phyloP scores from a whole-genome alignment of 2,329 filamentous ascomycete genomes.

The Aspergillus puulaauensis region DNA sequence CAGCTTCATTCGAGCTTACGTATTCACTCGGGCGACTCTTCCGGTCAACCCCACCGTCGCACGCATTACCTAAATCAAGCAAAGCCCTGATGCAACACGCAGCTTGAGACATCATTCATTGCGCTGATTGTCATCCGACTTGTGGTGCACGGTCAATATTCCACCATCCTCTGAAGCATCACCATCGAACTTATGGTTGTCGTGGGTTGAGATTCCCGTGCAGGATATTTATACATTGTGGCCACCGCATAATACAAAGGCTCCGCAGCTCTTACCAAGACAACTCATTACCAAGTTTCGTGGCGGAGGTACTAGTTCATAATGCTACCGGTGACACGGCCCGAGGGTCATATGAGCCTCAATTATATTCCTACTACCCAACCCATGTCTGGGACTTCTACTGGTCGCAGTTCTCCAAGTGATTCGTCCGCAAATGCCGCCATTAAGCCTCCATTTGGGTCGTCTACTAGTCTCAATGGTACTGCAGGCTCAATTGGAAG shows the following conservation, averaged over 20 bases:
- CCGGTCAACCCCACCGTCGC: constrained; percentile 19
- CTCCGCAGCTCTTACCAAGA: constrained; percentile 3
- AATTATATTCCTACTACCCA: constrained; percentile 72
- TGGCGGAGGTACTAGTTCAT: constrained; percentile 65
- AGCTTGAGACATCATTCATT: not conserved
- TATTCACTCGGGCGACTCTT: constrained; percentile 16
- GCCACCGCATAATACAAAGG: constrained; percentile 3
- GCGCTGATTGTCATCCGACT: not conserved
- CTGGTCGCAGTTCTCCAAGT: constrained; percentile 75
- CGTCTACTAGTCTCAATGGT: constrained; percentile 61
- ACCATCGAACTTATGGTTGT: constrained; percentile 21
- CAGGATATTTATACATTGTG: constrained; percentile 13
- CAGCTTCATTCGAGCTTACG: constrained; percentile 20
- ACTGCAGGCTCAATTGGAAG: constrained; percentile 52
- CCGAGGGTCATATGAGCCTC: constrained; percentile 78
- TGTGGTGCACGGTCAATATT: not conserved
- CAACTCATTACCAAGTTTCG: constrained; percentile 11
- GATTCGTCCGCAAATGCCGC: constrained; percentile 66
- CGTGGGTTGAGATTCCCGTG: constrained; percentile 20
- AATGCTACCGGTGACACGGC: constrained; percentile 82
- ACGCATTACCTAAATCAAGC: constrained; percentile 12
- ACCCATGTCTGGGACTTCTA: constrained; percentile 75
- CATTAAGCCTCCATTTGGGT: constrained; percentile 71
- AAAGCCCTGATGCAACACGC: constrained; percentile 10
- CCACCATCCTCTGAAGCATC: not conserved